Conservation (phyloP, 1,139 yeast species). For the Candida freyschussii region DNA sequence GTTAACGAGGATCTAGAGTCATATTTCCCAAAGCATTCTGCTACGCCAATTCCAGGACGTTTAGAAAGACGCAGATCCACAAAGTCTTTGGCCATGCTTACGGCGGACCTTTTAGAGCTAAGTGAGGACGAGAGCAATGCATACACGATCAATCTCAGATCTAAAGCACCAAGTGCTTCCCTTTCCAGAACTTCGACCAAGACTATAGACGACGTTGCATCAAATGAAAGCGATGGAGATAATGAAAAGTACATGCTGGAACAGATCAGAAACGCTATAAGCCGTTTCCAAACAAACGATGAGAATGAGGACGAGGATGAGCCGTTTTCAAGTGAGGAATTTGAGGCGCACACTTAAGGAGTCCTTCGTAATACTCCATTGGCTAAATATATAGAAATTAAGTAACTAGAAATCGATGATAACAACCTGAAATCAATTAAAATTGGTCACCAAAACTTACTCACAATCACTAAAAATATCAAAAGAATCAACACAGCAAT, state of each 20-base stretch:
- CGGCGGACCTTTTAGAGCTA: constrained; percentile 62
- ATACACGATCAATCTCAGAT: constrained; percentile 19
- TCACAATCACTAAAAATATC: constrained; percentile 78
- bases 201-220: constrained; percentile 20
- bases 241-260: constrained; percentile 39
- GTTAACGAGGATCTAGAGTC: constrained; percentile 20
- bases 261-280: constrained; percentile 53
- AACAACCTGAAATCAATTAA: no score
- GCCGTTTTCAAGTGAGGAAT: constrained; percentile 47
- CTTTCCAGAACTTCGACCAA: constrained; percentile 32
- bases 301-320: constrained; percentile 32
- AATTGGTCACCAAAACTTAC: constrained; percentile 63
- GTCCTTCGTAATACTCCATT: no score
- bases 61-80: constrained; percentile 66
- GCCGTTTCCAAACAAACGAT: constrained; percentile 36
- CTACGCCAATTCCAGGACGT: constrained; percentile 48
- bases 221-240: constrained; percentile 22
- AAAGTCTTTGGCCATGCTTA: constrained; percentile 60
- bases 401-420: no score
- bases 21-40: constrained; percentile 22
- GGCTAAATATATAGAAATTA: no score
- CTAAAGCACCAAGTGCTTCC: constrained; percentile 21
- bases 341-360: constrained; percentile 42
- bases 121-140: constrained; percentile 51
- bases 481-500: constrained; percentile 82